Base-by-base conservation (phyloP, 345 rosid genomes). In the Zanthoxylum bungeanum region DNA sequence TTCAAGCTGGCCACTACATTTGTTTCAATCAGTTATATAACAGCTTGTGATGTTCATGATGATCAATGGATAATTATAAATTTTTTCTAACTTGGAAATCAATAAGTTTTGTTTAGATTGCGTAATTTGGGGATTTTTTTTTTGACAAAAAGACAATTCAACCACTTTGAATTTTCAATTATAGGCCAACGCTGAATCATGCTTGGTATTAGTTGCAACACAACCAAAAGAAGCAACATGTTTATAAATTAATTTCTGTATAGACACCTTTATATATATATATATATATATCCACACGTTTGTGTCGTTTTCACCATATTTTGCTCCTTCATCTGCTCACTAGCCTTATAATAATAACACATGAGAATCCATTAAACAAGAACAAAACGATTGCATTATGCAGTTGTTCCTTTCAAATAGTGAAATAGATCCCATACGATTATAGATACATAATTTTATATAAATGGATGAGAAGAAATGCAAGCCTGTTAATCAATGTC, bases 1-100 rank as follows among this genome's bases (percentile, higher is more conserved):
- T 47, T 65, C 69, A 19, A 19, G 57, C 67, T 49, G 58, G 28
- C 58, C 58, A 31, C 59, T 4, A 14, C 46, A 66, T 21, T 50
- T 66, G 70, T 50, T 31, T 33, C 46, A n/a, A 31, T 65, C 4
- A 66, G 58, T 28, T 10, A n/a, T n/a, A n/a, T n/a, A n/a, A 2
- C 71, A 68, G 51, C 34, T 37, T 36, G 25, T 37, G 25, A 36
- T 36, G 1, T 37, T 27, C 71, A 53, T 22, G 59, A 47, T 65
- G 28, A 14, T 37, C 70, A 36, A 19, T 49, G 19, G 1, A 12
- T 57, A 28, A 30, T n/a, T 16, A 16, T 5, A 44, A 44, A 10
- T 31, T 44, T 42, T 36, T 64, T 27, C n/a, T 4, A 27, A 3
- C 5, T 16, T 64, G 7, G 5, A 58, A 17, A 33, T 33, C 17